Conservation (phyloP, 352 stramenopile genomes). For the Aphanomyces stellatus region DNA sequence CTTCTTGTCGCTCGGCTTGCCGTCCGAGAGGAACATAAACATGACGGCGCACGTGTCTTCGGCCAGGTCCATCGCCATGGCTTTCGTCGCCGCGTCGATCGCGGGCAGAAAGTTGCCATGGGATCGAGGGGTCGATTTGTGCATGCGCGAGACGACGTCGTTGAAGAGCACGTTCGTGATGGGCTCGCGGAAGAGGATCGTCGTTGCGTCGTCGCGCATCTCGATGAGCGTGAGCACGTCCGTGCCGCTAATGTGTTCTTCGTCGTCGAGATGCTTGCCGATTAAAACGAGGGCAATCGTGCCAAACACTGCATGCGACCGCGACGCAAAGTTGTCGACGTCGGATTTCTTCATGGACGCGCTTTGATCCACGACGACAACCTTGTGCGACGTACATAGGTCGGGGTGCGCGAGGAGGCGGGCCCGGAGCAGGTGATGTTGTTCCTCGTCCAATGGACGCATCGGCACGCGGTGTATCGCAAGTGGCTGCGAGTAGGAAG, state of each 20-base stretch:
- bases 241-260: constrained; percentile 13
- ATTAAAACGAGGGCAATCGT: constrained; percentile 23
- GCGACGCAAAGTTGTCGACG: constrained; percentile 18
- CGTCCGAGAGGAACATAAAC: constrained; percentile 23
- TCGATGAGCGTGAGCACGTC: constrained; percentile 21
- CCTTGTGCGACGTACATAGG: constrained; percentile 22
- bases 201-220: constrained; percentile 5
- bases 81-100: constrained; percentile 18
- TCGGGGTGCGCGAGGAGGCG: not conserved
- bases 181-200: constrained; percentile 18
- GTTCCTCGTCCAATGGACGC: not conserved
- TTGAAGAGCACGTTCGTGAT: constrained; percentile 25
- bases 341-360: constrained; percentile 26
- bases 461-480: not conserved
- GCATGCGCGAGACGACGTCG: constrained; percentile 20
- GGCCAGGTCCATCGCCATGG: constrained; percentile 16
- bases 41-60: constrained; percentile 7
- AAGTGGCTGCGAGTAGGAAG: constrained; percentile 16
- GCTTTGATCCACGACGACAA: constrained; percentile 22
- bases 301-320: constrained; percentile 22
- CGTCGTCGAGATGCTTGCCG: constrained; percentile 20
- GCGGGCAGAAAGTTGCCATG: constrained; percentile 24
- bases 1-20: constrained; percentile 12
- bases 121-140: not conserved
- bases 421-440: not conserved